phyloP scores from a whole-genome alignment of 352 stramenopile genomes.

The Globisporangium radiosum region DNA sequence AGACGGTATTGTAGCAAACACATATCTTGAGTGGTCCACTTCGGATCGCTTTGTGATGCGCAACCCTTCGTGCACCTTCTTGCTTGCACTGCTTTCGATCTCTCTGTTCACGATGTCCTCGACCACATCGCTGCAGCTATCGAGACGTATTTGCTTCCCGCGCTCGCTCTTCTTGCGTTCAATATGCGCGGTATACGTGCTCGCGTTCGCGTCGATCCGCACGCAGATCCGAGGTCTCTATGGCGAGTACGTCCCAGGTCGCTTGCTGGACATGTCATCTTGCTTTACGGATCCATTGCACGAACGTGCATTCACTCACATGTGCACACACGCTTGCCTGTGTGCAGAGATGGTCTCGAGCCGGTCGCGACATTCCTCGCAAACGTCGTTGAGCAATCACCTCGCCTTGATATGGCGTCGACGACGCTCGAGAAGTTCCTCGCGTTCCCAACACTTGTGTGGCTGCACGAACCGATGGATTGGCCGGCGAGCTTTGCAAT shows the following conservation, averaged over 20 bases:
- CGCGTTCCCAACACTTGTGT: constrained; percentile 48
- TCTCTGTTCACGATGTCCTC: neutral
- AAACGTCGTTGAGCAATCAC: constrained; percentile 20
- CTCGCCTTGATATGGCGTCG: constrained; percentile 10
- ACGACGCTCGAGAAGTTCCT: constrained; percentile 12
- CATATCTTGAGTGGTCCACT: neutral
- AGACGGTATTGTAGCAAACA: neutral
- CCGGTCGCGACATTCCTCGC: constrained; percentile 47
- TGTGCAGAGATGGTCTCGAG: constrained; percentile 41
- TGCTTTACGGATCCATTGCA: neutral
- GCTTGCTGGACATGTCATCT: neutral
- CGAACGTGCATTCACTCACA: neutral
- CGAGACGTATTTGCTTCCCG: constrained; percentile 20
- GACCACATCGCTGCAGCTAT: neutral
- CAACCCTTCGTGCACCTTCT: neutral
- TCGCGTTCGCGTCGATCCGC: constrained; percentile 78
- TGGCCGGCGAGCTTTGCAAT: constrained; percentile 44
- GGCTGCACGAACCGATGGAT: constrained; percentile 36
- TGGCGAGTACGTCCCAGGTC: constrained; percentile 36
- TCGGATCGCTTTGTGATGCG: neutral
- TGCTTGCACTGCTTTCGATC: neutral
- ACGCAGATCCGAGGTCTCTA: constrained; percentile 78
- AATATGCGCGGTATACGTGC: constrained; percentile 39
- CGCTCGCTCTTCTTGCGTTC: constrained; percentile 32
- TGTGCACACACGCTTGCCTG: neutral